A percentile compares a stretch with the other conserved stretches of the same genome.
Evolutionary conservation across 108 stramenopile species (phyloP).

Genomic region (Fragilaria radians): DNA sequence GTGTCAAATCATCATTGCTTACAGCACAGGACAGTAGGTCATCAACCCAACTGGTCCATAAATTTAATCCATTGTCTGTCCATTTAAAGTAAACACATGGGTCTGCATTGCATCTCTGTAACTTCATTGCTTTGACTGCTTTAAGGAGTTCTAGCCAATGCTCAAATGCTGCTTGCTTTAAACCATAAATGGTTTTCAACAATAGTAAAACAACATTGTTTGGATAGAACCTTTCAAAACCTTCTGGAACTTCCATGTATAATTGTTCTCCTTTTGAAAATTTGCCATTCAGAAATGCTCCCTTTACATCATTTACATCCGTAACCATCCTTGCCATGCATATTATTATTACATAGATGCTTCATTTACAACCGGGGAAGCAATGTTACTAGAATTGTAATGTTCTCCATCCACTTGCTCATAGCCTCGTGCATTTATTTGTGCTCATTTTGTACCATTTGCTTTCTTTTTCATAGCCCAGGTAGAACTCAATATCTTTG

Average conservation of each 20-base stretch:
- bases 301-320: too few relatives aligned
- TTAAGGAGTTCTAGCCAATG: conserved; percentile 15
- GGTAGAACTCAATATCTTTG: conserved; percentile 22
- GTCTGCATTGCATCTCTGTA: conserved; percentile 13
- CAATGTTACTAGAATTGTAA: conserved; percentile 13
- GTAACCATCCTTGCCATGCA: conserved; percentile 20
- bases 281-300: too few relatives aligned
- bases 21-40: conserved; percentile 18
- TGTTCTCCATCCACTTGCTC: conserved; percentile 22
- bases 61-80: conserved; percentile 12
- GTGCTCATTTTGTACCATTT: conserved; percentile 25
- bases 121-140: background rate
- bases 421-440: conserved; percentile 30
- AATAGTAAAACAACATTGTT: conserved; percentile 5
- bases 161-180: conserved; percentile 31
- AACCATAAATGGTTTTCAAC: conserved; percentile 23
- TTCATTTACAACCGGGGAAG: conserved; percentile 27
- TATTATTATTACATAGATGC: conserved; percentile 11
- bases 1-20: conserved; percentile 3
- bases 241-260: conserved; percentile 19
- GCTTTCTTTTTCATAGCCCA: conserved; percentile 48
- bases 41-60: conserved; percentile 31
- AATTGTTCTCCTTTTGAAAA: conserved; percentile 22
- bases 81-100: conserved; percentile 28
- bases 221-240: conserved; percentile 7